Percentiles rank a stretch among this genome's conserved stretches.
Evolutionary conservation across 2,329 filamentous ascomycete species (phyloP).

Genomic region (Fusarium pseudograminearum): DNA sequence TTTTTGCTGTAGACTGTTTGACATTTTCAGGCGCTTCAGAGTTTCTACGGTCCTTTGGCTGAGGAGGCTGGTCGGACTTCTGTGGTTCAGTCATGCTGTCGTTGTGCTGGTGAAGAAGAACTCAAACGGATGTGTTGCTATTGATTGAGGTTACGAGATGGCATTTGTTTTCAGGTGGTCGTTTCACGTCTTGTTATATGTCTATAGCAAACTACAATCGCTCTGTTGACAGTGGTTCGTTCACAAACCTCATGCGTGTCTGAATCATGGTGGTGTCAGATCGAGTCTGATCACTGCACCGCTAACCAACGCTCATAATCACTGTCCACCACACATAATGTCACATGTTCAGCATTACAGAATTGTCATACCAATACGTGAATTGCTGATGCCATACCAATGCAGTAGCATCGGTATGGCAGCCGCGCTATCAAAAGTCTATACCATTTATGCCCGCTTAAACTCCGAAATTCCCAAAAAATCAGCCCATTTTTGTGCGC

Average conservation of each 20-base stretch:
- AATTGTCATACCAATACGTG: neutral
- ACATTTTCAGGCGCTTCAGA: neutral
- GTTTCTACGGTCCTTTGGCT: neutral
- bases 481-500: constrained; percentile 10
- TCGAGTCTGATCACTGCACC: neutral
- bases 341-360: neutral
- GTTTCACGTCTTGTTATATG: neutral
- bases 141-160: neutral
- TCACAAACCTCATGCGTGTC: neutral
- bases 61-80: neutral
- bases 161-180: neutral
- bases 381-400: neutral
- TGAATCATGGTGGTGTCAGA: neutral
- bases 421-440: neutral
- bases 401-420: neutral
- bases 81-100: neutral
- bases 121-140: neutral
- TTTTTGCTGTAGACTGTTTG: neutral
- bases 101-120: neutral
- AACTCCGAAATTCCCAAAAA: constrained; percentile 1
- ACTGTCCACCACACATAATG: neutral
- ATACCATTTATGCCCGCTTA: neutral
- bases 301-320: neutral
- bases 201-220: neutral
- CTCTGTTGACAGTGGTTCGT: neutral